Evolutionary conservation across 192 early-diverging fungal species (phyloP), one percentile per base, ranked within the genome.

Genomic region (Funneliformis mosseae): DNA sequence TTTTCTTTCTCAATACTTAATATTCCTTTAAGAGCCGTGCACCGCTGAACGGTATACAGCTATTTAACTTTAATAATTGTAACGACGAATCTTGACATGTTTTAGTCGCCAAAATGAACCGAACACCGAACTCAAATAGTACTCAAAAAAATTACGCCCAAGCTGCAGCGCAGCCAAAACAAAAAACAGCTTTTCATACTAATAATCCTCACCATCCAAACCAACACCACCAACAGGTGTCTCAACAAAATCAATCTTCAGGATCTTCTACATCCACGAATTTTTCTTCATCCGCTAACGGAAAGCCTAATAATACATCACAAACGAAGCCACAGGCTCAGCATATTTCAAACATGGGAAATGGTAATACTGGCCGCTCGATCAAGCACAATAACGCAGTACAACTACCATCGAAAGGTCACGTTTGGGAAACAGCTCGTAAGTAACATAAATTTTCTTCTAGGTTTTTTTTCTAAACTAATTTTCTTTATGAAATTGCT

Each of bases 141-240:
- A 68, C 64, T 27, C 60, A 50, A 66, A 66, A 61, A 46, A 25
- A 41, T 71, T 79, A 79, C 55, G 66, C 78, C 14, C 43, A 67
- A 61, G 78, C 78, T 79, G 78, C 78, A 55, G 78, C 78, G 78
- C 78, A 79, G 78, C 78, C 39, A 71, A 69, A 71, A 79, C 11
- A 48, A n/a, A 79, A 79, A 71, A n/a, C n/a, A 62, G 59, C 25
- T 48, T 63, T 33, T 62, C 55, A 41, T 11, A 76, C 50, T 28
- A 41, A 76, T 43, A 62, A 60, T 42, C 28, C 66, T 39, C 45
- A 42, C 33, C 77, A 64, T 64, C 77, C 43, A 39, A 75, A 50
- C 33, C 74, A 48, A 25, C 62, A 78, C 23, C 77, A 64, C 11
- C 77, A 79, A 45, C 78, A 70, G 78, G 67, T 71, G 61, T 16